Evolutionary conservation across 768 basidiomycete genomes (phyloP).

Genomic region (Mrakia gelida): DNA sequence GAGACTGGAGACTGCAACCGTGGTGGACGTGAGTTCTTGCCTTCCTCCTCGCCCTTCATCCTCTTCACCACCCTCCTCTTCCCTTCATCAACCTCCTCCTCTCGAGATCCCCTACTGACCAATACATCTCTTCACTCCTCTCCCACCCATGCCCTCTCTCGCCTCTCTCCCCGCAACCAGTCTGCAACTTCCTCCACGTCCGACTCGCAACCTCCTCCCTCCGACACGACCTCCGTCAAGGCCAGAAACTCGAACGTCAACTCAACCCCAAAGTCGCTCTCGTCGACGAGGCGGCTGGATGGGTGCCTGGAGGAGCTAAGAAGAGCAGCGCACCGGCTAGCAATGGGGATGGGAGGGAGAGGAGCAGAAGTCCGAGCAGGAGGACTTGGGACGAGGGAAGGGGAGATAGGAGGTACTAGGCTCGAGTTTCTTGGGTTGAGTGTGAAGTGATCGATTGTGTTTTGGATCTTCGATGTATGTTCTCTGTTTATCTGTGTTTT

Average conservation of each 20-base stretch:
- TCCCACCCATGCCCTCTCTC: too few relatives aligned
- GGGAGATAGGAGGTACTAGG: conserved; percentile 13
- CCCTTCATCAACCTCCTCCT: conserved; percentile 39
- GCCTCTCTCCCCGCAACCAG: not conserved
- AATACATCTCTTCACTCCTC: too few relatives aligned
- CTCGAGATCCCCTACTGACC: not conserved
- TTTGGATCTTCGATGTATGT: too few relatives aligned
- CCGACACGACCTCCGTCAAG: conserved; percentile 68
- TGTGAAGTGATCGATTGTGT: too few relatives aligned
- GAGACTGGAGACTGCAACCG: conserved; percentile 98
- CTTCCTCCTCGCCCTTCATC: not conserved
- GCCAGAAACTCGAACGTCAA: conserved; percentile 71
- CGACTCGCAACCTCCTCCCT: conserved; percentile 80
- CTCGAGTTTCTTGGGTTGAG: too few relatives aligned
- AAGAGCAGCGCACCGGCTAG: not conserved
- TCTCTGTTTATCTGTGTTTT: too few relatives aligned
- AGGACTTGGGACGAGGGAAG: conserved; percentile 7
- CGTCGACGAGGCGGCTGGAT: conserved; percentile 24
- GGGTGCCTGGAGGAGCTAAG: conserved; percentile 22
- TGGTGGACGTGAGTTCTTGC: conserved; percentile 53
- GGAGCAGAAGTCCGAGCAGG: conserved; percentile 16
- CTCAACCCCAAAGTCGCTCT: conserved; percentile 15
- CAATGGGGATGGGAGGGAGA: conserved; percentile 5
- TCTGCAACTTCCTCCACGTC: conserved; percentile 99
- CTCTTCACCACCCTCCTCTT: conserved; percentile 39